phyloP scores from a whole-genome alignment of 345 rosid genomes.

The Salix koriyanagi region DNA sequence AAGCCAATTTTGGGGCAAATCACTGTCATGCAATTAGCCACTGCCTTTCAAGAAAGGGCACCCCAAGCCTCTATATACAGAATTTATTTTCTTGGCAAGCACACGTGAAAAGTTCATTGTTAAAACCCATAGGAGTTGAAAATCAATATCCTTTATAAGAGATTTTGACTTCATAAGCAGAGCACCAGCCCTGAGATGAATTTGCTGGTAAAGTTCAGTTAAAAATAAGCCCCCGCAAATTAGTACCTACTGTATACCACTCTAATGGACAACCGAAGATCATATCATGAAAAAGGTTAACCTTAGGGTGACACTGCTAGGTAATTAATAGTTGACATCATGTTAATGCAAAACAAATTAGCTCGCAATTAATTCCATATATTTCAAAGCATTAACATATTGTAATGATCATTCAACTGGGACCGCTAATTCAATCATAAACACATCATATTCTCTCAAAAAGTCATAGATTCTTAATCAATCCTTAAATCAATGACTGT shows the following conservation, averaged over 20 bases:
- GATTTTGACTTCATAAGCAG: not conserved
- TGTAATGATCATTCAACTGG: not conserved
- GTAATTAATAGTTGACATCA: not conserved
- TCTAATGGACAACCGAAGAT: too few relatives aligned
- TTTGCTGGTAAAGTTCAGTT: not conserved
- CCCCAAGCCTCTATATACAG: not conserved
- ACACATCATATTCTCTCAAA: not conserved
- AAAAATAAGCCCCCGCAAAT: not conserved
- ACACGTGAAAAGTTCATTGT: not conserved
- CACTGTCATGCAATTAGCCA: not conserved
- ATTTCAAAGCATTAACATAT: not conserved
- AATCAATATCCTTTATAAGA: not conserved
- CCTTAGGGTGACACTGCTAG: not conserved
- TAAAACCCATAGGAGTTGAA: not conserved
- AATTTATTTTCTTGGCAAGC: not conserved
- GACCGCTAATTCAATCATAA: not conserved
- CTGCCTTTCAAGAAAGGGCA: not conserved
- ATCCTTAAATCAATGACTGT: not conserved
- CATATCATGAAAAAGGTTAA: not conserved
- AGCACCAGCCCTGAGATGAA: not conserved
- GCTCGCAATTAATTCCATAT: not conserved
- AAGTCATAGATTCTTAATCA: not conserved
- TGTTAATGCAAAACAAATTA: not conserved
- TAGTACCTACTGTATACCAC: not conserved
- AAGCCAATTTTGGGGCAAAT: slow-evolving; percentile 7